phyloP scores from a whole-genome alignment of 352 stramenopile genomes.

The Aphanomyces euteiches region DNA sequence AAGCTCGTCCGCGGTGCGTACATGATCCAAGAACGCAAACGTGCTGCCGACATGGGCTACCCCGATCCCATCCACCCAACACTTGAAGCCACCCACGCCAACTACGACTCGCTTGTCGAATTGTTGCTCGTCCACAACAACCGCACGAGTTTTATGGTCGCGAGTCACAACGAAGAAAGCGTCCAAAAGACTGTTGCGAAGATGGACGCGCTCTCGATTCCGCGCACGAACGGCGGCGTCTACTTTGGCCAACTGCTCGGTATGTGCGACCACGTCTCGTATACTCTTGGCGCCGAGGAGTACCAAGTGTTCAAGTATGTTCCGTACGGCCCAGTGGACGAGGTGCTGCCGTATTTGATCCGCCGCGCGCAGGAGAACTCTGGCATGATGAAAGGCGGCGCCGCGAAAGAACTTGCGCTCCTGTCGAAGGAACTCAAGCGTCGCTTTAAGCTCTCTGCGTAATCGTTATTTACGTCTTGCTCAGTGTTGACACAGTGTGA shows the following conservation, averaged over 20 bases:
- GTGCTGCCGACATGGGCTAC: constrained; percentile 73
- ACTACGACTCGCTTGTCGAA: constrained; percentile 91
- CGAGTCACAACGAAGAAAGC: constrained; percentile 95
- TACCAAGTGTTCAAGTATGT: constrained; percentile 98
- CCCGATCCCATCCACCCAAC: constrained; percentile 90
- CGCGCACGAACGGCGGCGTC: constrained; percentile 61
- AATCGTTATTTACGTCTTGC: neutral
- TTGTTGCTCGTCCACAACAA: constrained; percentile 85
- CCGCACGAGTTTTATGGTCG: constrained; percentile 94
- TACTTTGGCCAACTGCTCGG: constrained; percentile 97
- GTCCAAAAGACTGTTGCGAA: constrained; percentile 90
- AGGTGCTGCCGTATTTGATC: constrained; percentile 97
- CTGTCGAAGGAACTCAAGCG: constrained; percentile 66
- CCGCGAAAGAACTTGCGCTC: constrained; percentile 68
- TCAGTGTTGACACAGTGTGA: neutral
- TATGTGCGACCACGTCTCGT: constrained; percentile 97
- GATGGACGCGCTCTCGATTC: constrained; percentile 89
- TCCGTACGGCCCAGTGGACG: constrained; percentile 94
- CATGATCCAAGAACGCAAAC: constrained; percentile 95
- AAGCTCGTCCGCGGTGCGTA: constrained; percentile 98
- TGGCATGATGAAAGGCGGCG: constrained; percentile 79
- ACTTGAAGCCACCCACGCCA: constrained; percentile 91
- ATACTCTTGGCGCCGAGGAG: constrained; percentile 87
- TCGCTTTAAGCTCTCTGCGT: constrained; percentile 28
- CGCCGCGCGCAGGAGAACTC: constrained; percentile 96